These are phyloP conservation scores for Nicotiana attenuata DNA, from an alignment of 257 asterid genomes.

Conservation along the genomic window DNA sequence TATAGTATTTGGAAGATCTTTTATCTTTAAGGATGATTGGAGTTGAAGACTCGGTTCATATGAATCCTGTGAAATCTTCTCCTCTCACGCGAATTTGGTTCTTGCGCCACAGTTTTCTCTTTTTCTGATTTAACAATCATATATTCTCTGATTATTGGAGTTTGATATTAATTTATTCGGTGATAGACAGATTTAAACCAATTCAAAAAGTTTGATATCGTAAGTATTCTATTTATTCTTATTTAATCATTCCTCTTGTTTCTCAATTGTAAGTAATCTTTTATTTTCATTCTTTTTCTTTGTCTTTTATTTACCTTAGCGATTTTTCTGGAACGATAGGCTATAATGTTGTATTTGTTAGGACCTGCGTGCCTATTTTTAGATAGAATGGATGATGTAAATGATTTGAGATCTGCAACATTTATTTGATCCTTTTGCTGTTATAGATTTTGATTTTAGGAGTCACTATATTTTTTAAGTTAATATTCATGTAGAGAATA, in stretches of 20 bases:
- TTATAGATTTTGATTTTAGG: not conserved
- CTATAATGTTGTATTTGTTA: not conserved
- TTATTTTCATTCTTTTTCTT: not conserved
- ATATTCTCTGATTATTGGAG: not conserved
- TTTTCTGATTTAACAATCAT: not conserved
- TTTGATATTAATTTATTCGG: not conserved
- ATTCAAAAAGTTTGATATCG: not conserved
- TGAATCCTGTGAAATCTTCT: not conserved
- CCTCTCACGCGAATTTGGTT: too few species aligned
- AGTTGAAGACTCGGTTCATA: too few species aligned
- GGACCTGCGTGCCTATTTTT: not conserved
- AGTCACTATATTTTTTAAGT: not conserved
- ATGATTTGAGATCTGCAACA: not conserved
- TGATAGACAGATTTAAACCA: not conserved
- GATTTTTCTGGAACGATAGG: not conserved
- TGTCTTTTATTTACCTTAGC: not conserved
- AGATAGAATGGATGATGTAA: not conserved
- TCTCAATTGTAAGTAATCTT: not conserved
- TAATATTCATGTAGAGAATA: not conserved
- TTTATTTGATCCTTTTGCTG: not conserved
- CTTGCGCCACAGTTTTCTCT: not conserved
- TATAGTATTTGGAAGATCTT: too few species aligned
- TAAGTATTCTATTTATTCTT: not conserved
- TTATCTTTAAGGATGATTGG: too few species aligned
- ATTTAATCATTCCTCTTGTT: not conserved